Conservation (phyloP, 495 filamentous ascomycete species). For the Cetradonia linearis region DNA sequence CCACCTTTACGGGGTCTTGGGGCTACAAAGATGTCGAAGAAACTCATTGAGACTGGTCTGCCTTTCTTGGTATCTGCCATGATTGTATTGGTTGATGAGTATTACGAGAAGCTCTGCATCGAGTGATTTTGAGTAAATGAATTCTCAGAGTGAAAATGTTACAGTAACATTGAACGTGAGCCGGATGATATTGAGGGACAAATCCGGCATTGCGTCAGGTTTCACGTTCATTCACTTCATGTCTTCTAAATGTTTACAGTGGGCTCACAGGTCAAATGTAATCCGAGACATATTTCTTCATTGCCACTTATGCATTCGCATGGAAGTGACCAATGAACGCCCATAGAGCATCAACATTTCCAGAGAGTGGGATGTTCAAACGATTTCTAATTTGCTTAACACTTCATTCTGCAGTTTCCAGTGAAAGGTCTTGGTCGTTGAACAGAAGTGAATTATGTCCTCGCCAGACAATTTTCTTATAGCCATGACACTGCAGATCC, state of each 20-base stretch:
- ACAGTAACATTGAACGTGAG: not conserved
- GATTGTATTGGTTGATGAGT: not conserved
- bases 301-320: not conserved
- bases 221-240: not conserved
- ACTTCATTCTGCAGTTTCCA: not conserved
- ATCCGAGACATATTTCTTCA: not conserved
- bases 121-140: not conserved
- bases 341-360: not conserved
- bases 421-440: not conserved
- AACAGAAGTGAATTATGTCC: not conserved
- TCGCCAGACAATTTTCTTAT: not conserved
- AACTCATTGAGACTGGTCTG: slow-evolving; percentile 1
- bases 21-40: slow-evolving; percentile 1
- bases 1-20: not conserved
- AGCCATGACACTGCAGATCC: not conserved
- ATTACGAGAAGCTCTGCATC: not conserved
- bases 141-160: too few species aligned
- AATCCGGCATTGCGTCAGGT: not conserved
- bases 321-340: not conserved
- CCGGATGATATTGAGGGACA: not conserved
- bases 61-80: not conserved
- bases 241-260: not conserved
- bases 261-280: not conserved
- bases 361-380: not conserved
- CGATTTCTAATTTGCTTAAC: not conserved